Percentiles rank a stretch among this genome's conserved stretches.
phyloP scores from a whole-genome alignment of 257 asterid genomes.

The Solanum arcanum region DNA sequence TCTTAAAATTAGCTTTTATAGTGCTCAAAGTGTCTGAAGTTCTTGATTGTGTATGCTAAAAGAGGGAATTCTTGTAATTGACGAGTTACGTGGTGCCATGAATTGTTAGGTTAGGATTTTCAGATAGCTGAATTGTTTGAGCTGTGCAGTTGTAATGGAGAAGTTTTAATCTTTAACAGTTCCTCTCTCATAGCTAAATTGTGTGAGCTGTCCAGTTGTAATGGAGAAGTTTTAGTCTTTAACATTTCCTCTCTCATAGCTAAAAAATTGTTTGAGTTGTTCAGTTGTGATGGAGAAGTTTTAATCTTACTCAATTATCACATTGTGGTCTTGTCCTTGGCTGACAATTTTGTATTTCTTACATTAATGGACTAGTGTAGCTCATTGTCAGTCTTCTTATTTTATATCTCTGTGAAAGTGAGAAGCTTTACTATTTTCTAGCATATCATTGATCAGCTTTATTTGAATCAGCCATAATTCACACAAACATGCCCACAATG shows the following conservation, averaged over 20 bases:
- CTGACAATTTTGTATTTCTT: neutral
- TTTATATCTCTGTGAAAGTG: neutral
- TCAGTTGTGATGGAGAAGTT: neutral
- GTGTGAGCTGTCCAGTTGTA: neutral
- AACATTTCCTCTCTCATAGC: neutral
- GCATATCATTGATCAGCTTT: neutral
- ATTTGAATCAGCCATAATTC: slow-evolving; percentile 43
- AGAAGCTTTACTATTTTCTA: neutral
- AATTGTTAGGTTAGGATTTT: neutral
- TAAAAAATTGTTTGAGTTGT: neutral
- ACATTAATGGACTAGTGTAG: neutral
- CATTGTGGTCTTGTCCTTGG: neutral
- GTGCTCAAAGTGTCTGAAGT: neutral
- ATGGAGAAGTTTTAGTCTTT: neutral
- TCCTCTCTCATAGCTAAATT: neutral
- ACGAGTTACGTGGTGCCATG: neutral
- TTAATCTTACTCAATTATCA: neutral
- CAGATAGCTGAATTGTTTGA: neutral
- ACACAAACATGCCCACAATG: slow-evolving; percentile 12
- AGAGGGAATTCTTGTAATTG: neutral
- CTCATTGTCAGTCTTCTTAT: neutral
- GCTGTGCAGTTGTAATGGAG: neutral
- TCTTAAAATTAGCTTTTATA: neutral
- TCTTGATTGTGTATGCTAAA: neutral
- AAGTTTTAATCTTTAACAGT: neutral